A percentile compares a stretch with the other conserved stretches of the same genome.
Conservation (phyloP, 2,329 filamentous ascomycete genomes). For the Ophiosphaerella korrae region DNA sequence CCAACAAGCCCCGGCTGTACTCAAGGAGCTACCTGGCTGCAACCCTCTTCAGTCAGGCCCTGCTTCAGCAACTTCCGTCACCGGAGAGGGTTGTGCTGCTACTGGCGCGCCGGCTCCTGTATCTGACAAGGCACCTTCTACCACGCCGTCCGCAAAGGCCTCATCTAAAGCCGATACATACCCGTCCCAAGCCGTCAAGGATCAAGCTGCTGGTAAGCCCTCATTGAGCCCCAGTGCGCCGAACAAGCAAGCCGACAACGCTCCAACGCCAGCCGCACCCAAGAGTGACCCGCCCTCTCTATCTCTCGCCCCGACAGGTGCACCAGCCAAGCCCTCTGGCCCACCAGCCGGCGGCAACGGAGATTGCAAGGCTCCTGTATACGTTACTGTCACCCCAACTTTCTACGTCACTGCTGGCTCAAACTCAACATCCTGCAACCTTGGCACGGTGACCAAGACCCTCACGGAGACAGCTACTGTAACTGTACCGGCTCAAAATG, state of each 20-base stretch:
- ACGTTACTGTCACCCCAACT: conserved; percentile 36
- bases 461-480: conserved; percentile 34
- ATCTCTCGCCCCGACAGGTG: conserved; percentile 11
- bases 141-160: conserved; percentile 7
- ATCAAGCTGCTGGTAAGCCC: too few relatives aligned
- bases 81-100: conserved; percentile 35
- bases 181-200: not conserved
- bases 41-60: conserved; percentile 47
- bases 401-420: conserved; percentile 28
- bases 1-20: conserved; percentile 18
- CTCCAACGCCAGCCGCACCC: conserved; percentile 1
- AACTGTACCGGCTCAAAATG: conserved; percentile 16
- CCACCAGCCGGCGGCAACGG: conserved; percentile 9
- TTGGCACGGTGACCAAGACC: conserved; percentile 22
- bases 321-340: conserved; percentile 11
- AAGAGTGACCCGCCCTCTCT: conserved; percentile 4
- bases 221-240: too few relatives aligned
- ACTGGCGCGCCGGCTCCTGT: conserved; percentile 15
- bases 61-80: conserved; percentile 31
- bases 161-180: conserved; percentile 4
- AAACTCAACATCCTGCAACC: conserved; percentile 14
- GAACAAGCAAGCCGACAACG: not conserved
- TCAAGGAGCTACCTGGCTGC: conserved; percentile 45
- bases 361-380: conserved; percentile 27
- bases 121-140: conserved; percentile 7